Percentiles rank a stretch among this genome's conserved stretches.
Conservation (phyloP, 257 asterid genomes). For the Solanum infundibuliforme region DNA sequence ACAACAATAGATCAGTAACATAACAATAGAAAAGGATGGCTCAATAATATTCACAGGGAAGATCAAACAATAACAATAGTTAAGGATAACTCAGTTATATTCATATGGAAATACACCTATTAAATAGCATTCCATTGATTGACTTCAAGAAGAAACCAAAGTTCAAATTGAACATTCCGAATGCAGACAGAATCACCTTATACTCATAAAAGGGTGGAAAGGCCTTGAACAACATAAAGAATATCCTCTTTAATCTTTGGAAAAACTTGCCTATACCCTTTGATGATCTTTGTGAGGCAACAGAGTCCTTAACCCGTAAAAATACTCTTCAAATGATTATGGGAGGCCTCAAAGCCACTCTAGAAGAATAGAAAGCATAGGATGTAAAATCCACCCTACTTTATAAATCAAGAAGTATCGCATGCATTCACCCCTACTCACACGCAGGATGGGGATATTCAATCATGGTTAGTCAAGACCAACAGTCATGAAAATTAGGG, state of each 20-base stretch:
- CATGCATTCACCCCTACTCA: not conserved
- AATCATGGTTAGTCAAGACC: not conserved
- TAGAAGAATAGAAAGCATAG: not conserved
- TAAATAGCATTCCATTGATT: not conserved
- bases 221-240: not conserved
- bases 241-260: not conserved
- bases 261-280: not conserved
- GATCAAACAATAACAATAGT: not conserved
- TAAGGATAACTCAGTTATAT: not conserved
- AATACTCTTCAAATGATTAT: not conserved
- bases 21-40: not conserved
- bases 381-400: not conserved
- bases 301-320: not conserved
- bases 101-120: not conserved
- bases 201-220: not conserved
- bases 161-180: not conserved
- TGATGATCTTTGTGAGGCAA: not conserved
- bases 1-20: not conserved
- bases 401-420: not conserved
- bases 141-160: not conserved
- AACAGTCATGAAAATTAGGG: not conserved
- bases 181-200: not conserved
- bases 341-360: not conserved
- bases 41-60: not conserved
- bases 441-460: not conserved